Conservation (phyloP, 140 eudicot species). For the Eryngium alpinum region DNA sequence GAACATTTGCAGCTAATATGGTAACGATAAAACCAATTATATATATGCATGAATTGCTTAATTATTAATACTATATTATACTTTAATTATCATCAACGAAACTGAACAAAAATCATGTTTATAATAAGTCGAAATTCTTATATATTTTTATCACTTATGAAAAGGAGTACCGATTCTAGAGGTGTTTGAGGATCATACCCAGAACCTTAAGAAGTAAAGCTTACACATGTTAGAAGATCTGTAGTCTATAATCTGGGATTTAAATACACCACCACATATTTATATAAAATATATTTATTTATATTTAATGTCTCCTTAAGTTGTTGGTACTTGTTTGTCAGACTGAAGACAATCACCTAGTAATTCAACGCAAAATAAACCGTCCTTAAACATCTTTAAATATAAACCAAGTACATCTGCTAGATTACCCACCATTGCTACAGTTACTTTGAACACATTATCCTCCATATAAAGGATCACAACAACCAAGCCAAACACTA, state of each 20-base stretch:
- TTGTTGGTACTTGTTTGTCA: slow-evolving; percentile 64
- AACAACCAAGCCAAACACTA: not conserved
- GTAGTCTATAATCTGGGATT: not conserved
- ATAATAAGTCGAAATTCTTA: not conserved
- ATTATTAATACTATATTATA: not conserved
- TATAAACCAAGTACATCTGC: slow-evolving; percentile 82
- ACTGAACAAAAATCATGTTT: not conserved
- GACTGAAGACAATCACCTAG: slow-evolving; percentile 68
- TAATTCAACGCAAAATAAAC: slow-evolving; percentile 38
- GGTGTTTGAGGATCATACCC: slow-evolving; percentile 10
- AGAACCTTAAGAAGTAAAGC: not conserved
- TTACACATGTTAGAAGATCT: slow-evolving; percentile 10
- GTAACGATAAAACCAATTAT: not conserved
- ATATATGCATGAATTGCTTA: not conserved
- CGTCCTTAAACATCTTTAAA: slow-evolving; percentile 46
- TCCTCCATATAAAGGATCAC: slow-evolving; percentile 30
- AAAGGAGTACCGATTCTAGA: not conserved
- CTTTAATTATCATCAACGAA: not conserved
- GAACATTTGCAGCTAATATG: not conserved
- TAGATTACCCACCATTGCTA: slow-evolving; percentile 76
- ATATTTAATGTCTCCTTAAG: slow-evolving; percentile 76
- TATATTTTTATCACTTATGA: not conserved
- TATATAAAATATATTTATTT: too few species aligned
- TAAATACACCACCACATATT: too few species aligned
- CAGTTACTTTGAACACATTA: slow-evolving; percentile 61